phyloP scores from a whole-genome alignment of 1,284 basidiomycete species.

The Marasmius tenuissimus region DNA sequence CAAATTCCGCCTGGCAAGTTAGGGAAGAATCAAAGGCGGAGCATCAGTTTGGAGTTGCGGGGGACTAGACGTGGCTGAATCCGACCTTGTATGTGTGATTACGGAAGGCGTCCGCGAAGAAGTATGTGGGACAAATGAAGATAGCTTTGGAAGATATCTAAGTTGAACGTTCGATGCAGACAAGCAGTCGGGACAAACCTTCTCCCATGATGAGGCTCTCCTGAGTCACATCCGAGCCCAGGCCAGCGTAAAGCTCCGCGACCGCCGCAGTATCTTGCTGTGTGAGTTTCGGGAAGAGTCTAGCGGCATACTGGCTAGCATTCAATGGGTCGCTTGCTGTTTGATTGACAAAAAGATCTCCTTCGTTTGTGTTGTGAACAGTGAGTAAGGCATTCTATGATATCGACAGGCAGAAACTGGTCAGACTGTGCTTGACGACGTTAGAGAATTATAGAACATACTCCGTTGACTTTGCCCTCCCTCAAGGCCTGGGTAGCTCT shows the following conservation, averaged over 20 bases:
- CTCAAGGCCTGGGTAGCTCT: conserved; percentile 26
- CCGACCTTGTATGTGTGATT: conserved; percentile 32
- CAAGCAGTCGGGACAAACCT: conserved; percentile 9
- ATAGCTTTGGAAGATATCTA: conserved; percentile 23
- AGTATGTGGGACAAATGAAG: conserved; percentile 38
- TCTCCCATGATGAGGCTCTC: conserved; percentile 22
- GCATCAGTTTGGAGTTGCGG: neutral
- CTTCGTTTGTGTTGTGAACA: no score
- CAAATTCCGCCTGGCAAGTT: conserved; percentile 30
- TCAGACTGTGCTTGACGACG: no score
- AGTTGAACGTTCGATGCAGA: neutral
- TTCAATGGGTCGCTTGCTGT: conserved; percentile 2
- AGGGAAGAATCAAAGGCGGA: neutral
- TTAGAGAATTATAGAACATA: neutral
- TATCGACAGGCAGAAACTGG: no score
- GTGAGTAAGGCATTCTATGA: no score
- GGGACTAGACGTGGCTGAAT: neutral
- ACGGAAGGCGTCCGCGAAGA: conserved; percentile 28
- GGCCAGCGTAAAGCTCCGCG: conserved; percentile 4
- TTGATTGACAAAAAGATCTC: no score
- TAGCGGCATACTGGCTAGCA: neutral
- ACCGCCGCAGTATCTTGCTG: neutral
- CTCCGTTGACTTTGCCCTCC: conserved; percentile 25
- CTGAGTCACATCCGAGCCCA: conserved; percentile 5
- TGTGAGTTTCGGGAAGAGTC: conserved; percentile 21